Base-by-base conservation (phyloP, 495 filamentous ascomycete genomes). In the Aspergillus nidulans region DNA sequence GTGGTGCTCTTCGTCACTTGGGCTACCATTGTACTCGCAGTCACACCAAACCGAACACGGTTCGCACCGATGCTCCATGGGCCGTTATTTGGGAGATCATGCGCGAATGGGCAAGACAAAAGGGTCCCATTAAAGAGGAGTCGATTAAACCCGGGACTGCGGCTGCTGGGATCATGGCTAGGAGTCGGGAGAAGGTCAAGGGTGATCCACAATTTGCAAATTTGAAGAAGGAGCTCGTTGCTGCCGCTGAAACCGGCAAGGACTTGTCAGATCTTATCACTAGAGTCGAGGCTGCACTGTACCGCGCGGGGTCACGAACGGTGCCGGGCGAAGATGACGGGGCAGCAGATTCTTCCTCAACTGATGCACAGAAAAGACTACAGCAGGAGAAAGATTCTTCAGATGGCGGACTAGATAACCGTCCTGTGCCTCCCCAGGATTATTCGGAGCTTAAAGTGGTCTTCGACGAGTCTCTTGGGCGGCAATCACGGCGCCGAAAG, bases 51-150 rank as follows among this genome's bases (percentile, higher is more conserved):
- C 80, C 88, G 0, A 92, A 91, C n/a, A 89, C 85, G 54, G 83
- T 97, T 57, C 89, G 88, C 67, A 97, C 95, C 0, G 85, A 96
- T 69, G 94, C 94, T 10, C 86, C 90, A 0, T 97, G 91, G 91
- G 74, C 71, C 3, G 81, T 90, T 3, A 79, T 97, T 40, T 97
- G 94, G 94, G 87, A 96, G 58, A 77, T 97, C 26, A 96, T 97
- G 85, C 78, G 88, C 30, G 89, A 95, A 71, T 98, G 92, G 92
- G 77, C 84, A 2, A 77, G 85, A 36, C 91, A 94, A 59, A 86
- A 84, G 53, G 70, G 77, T 0, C 90, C 90, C 0, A 73, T 92
- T 42, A 95, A 87, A 58, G 80, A 85, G 42, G 78, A 75, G 0
- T 77, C 83, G 4, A 68, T 96, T n/a, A 85, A 79, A 53, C 74